Percentiles rank a stretch among this genome's conserved stretches.
Evolutionary conservation across 1,284 basidiomycete species (phyloP).

Genomic region (Ustilago trichophora): DNA sequence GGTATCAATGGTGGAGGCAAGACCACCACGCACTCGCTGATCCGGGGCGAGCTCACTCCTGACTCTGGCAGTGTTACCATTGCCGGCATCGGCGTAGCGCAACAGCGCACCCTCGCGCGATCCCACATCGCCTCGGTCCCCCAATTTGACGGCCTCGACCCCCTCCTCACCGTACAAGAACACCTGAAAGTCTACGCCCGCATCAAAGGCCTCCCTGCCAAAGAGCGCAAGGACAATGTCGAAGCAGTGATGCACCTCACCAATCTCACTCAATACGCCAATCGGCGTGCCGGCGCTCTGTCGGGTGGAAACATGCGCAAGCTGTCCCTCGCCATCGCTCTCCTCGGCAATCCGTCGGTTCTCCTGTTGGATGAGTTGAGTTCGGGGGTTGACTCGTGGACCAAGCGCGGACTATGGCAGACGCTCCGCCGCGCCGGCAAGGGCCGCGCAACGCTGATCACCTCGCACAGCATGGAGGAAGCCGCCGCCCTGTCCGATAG

Average conservation of each 20-base stretch:
- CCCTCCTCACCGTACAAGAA: slow-evolving; percentile 78
- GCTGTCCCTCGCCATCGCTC: slow-evolving; percentile 77
- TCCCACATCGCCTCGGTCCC: slow-evolving; percentile 67
- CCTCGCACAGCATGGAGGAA: slow-evolving; percentile 82
- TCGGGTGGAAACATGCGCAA: slow-evolving; percentile 79
- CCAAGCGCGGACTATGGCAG: slow-evolving; percentile 83
- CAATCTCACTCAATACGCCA: slow-evolving; percentile 73
- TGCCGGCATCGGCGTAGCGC: slow-evolving; percentile 20
- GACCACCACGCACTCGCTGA: slow-evolving; percentile 70
- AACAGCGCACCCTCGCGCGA: slow-evolving; percentile 28
- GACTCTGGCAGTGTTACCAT: slow-evolving; percentile 34
- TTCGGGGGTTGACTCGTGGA: slow-evolving; percentile 82
- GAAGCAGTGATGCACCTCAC: slow-evolving; percentile 73
- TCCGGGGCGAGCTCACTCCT: slow-evolving; percentile 32
- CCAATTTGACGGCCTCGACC: slow-evolving; percentile 82
- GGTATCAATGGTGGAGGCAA: slow-evolving; percentile 82
- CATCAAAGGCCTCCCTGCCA: slow-evolving; percentile 73
- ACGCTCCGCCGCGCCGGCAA: slow-evolving; percentile 74
- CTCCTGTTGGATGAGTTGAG: slow-evolving; percentile 84
- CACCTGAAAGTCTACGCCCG: slow-evolving; percentile 71
- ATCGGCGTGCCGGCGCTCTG: slow-evolving; percentile 76
- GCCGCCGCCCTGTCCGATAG: slow-evolving; percentile 76
- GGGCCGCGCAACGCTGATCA: slow-evolving; percentile 65
- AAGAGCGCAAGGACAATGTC: slow-evolving; percentile 72
- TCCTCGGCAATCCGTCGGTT: slow-evolving; percentile 81